Base-by-base conservation (phyloP, 2,329 filamentous ascomycete genomes). In the Aspergillus sp. region DNA sequence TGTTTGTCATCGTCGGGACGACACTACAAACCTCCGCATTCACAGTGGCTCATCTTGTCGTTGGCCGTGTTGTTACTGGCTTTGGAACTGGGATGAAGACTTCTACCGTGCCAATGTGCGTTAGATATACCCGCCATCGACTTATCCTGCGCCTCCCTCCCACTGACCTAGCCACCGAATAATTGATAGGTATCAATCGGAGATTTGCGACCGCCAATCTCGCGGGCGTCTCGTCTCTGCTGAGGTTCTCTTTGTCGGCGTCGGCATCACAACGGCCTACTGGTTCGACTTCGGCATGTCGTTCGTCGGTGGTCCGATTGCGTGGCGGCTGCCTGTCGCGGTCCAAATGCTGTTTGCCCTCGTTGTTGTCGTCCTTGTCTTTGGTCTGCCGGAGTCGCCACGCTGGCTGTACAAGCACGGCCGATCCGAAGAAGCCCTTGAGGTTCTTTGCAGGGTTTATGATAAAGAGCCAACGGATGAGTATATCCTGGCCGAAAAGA, bases 51-150 rank as follows among this genome's bases (percentile, higher is more conserved):
- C 69, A 72, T 43, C 50, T 74, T 37, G 68, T 72, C 35, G 69
- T 81, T n/a, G 79, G 79, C 11, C 72, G 79, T 35, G 70, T 79
- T 41, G 72, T 82, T 15, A 79, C 78, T 4, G 80, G 63, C 21
- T 45, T 55, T 14, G 63, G 79, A 7, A 79, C 79, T 60, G 80
- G 80, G 4, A 67, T 79, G 40, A 70, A 70, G 33, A 69, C 68
- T 1, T 68, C 67, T 21, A 72, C 68, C 4, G 67, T 73, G 1
- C 70, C 70, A 2, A 72, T 66, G 69, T 74, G 2, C 23, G 23
- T 25, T 7, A 7, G 23, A 25, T 2, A 25, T 25, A 6, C 23
- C 23, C 5, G 23, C 7, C 23, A 25, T 25, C 23, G 7, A 25
- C 0, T 25, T 25, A 25, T 25, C 23, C 23, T 25, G 21, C 21